These are phyloP conservation scores for Evansstolkia leycettana DNA, from an alignment of 495 filamentous ascomycete genomes.

Conservation along the genomic window DNA sequence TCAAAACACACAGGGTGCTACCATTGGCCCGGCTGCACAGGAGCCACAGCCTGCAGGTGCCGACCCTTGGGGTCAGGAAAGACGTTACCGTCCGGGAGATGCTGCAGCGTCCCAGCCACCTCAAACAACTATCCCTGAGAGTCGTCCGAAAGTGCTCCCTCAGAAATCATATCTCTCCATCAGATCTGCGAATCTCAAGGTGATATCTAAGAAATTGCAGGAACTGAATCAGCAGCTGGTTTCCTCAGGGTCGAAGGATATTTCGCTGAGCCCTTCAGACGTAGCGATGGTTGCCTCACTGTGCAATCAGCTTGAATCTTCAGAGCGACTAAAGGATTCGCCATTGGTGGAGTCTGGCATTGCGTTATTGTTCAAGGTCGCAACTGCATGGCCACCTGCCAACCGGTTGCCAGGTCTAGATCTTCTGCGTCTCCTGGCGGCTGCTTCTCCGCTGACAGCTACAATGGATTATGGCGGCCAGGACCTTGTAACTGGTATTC, in stretches of 20 bases:
- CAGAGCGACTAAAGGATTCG: conserved; percentile 20
- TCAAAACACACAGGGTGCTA: conserved; percentile 76
- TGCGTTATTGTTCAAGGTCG: conserved; percentile 50
- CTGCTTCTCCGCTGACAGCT: conserved; percentile 48
- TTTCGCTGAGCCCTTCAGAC: conserved; percentile 61
- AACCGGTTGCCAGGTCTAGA: conserved; percentile 77
- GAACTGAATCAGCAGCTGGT: conserved; percentile 59
- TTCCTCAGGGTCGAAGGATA: conserved; percentile 54
- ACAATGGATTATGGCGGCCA: conserved; percentile 45
- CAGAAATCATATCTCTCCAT: conserved; percentile 78
- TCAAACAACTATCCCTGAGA: conserved; percentile 19
- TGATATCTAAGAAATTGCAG: conserved; percentile 60
- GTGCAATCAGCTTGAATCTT: conserved; percentile 44
- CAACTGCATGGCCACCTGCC: conserved; percentile 62
- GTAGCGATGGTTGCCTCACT: conserved; percentile 42
- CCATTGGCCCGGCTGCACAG: conserved; percentile 46
- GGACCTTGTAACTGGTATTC: conserved; percentile 30
- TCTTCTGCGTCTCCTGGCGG: conserved; percentile 66
- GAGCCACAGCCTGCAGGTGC: conserved; percentile 30
- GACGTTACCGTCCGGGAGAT: conserved; percentile 66
- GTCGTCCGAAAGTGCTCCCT: conserved; percentile 55
- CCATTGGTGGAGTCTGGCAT: conserved; percentile 34
- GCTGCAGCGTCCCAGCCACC: conserved; percentile 18
- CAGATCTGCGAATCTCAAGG: conserved; percentile 43
- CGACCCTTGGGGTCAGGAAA: conserved; percentile 70